These are phyloP conservation scores for Pseudotsuga menziesii DNA, from an alignment of 75 land plant genomes.

Conservation along the genomic window DNA sequence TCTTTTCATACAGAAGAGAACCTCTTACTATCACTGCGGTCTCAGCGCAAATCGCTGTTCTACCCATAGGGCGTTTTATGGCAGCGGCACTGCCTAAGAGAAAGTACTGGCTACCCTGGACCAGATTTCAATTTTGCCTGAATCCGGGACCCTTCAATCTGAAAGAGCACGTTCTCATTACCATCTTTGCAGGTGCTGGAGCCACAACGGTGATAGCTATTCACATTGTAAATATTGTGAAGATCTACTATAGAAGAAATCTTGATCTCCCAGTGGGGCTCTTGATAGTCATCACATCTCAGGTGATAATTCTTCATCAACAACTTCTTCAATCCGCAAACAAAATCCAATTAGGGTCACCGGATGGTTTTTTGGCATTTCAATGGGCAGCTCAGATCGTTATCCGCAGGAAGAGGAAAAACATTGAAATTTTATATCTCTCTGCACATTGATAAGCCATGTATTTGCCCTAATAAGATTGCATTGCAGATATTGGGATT, in stretches of 20 bases:
- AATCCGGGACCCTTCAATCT: constrained; percentile 70
- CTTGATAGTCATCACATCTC: constrained; percentile 67
- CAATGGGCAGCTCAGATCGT: neutral
- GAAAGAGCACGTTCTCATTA: constrained; percentile 84
- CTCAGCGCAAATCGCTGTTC: constrained; percentile 50
- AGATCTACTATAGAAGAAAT: constrained; percentile 50
- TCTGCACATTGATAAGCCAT: neutral
- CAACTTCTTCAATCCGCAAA: neutral
- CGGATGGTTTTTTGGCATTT: neutral
- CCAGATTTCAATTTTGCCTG: neutral
- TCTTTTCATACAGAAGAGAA: constrained; percentile 57
- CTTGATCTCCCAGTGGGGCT: constrained; percentile 43
- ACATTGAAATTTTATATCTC: neutral
- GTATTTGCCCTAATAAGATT: too few species aligned
- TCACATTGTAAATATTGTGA: constrained; percentile 51
- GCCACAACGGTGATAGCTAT: constrained; percentile 38
- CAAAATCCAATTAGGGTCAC: constrained; percentile 35
- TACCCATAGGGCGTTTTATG: constrained; percentile 67
- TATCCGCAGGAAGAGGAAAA: neutral
- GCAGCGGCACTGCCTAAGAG: constrained; percentile 18
- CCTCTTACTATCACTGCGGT: constrained; percentile 27
- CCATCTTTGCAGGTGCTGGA: constrained; percentile 80
- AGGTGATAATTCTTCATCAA: constrained; percentile 36
- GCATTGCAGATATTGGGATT: constrained; percentile 50
- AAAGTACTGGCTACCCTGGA: neutral